These are phyloP conservation scores for Endoconidiophora polonica DNA, from an alignment of 2,329 filamentous ascomycete species.

Conservation along the genomic window DNA sequence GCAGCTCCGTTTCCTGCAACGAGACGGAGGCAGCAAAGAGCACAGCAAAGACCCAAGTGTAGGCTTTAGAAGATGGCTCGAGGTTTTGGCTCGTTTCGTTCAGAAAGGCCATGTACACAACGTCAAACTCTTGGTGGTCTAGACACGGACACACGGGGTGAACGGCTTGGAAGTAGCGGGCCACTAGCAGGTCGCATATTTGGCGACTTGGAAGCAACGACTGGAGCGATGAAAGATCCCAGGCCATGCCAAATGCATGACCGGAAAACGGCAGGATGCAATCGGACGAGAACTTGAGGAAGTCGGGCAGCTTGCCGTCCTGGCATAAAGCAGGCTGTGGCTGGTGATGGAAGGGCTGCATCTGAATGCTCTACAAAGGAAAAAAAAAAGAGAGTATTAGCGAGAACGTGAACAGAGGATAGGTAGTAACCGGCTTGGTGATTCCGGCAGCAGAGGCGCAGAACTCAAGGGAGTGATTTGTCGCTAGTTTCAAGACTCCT, in stretches of 20 bases:
- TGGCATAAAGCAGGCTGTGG: background rate
- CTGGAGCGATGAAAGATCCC: constrained; percentile 33
- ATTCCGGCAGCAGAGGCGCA: too few species aligned
- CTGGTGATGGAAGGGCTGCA: too few species aligned
- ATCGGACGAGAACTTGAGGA: constrained; percentile 45
- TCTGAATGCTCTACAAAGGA: background rate
- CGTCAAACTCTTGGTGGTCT: constrained; percentile 50
- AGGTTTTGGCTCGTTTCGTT: constrained; percentile 38
- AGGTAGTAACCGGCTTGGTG: too few species aligned
- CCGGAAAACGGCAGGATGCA: constrained; percentile 53
- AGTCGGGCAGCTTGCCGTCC: constrained; percentile 25
- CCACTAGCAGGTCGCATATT: constrained; percentile 43
- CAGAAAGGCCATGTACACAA: constrained; percentile 50
- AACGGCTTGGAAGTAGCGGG: constrained; percentile 51
- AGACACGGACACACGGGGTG: constrained; percentile 52
- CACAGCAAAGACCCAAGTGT: constrained; percentile 52
- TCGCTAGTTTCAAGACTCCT: background rate
- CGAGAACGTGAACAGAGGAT: too few species aligned
- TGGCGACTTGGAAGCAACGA: constrained; percentile 42
- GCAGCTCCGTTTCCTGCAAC: constrained; percentile 34
- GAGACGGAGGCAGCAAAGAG: constrained; percentile 55
- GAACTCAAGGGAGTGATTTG: background rate
- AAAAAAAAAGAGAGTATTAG: background rate
- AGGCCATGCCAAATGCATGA: constrained; percentile 44
- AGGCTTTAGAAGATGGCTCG: constrained; percentile 46